Conservation (phyloP, 2,329 filamentous ascomycete species). For the Pestalotiopsis sp. region DNA sequence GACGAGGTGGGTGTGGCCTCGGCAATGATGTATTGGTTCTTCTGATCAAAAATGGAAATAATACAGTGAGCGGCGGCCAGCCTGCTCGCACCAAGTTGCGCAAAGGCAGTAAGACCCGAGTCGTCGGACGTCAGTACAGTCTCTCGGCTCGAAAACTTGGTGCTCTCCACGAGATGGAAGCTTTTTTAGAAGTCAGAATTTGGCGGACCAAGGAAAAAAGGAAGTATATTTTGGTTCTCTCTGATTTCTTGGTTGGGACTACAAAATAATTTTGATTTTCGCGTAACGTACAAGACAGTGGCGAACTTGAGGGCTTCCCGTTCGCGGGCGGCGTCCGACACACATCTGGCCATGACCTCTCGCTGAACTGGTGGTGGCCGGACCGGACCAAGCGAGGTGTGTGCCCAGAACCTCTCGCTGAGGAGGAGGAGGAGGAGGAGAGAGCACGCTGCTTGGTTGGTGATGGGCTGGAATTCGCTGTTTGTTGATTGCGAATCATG, state of each 20-base stretch:
- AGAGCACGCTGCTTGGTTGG: too few relatives aligned
- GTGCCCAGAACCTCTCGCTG: too few relatives aligned
- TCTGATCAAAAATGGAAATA: constrained; percentile 54
- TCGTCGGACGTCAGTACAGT: constrained; percentile 26
- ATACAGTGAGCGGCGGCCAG: constrained; percentile 44
- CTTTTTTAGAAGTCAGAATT: not conserved
- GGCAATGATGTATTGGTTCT: constrained; percentile 51
- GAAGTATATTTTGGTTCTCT: not conserved
- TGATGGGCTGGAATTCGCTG: too few relatives aligned
- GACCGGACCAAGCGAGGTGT: too few relatives aligned
- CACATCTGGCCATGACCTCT: not conserved
- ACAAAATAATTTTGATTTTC: not conserved
- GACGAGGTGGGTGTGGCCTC: constrained; percentile 48
- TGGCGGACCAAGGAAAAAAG: not conserved
- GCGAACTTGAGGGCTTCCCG: constrained; percentile 8
- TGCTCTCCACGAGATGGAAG: not conserved
- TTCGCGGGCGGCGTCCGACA: constrained; percentile 7
- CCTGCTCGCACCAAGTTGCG: constrained; percentile 49
- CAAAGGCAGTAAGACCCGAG: constrained; percentile 47
- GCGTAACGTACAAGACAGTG: constrained; percentile 4
- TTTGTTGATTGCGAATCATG: too few relatives aligned
- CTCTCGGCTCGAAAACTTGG: not conserved
- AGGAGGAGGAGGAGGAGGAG: too few relatives aligned
- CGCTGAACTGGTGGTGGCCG: too few relatives aligned
- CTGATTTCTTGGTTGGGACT: not conserved